Conservation (phyloP, 1,284 basidiomycete species). For the Gymnopus androsaceus region DNA sequence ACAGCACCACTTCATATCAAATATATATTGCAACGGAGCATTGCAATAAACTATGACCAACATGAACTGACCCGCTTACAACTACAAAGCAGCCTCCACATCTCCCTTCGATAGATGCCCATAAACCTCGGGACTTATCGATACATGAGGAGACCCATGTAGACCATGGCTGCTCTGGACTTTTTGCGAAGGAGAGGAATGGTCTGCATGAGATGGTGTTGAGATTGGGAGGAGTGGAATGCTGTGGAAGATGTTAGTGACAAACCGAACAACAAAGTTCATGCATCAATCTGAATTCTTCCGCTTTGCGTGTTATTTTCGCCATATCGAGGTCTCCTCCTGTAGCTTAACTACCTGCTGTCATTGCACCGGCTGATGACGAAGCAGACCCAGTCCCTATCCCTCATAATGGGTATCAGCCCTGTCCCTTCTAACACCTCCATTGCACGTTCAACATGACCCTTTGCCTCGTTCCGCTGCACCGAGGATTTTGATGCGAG, state of each 20-base stretch:
- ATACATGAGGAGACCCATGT: constrained; percentile 86
- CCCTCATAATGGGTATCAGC: constrained; percentile 77
- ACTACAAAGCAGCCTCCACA: constrained; percentile 72
- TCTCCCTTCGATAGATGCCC: constrained; percentile 80
- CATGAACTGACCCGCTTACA: background rate
- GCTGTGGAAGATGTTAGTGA: constrained; percentile 12
- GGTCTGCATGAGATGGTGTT: constrained; percentile 44
- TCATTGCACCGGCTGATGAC: no score
- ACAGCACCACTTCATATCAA: no score
- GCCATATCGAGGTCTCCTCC: constrained; percentile 58
- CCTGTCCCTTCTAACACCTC: constrained; percentile 91
- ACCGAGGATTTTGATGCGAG: constrained; percentile 83
- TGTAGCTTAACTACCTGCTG: no score
- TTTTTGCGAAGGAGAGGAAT: constrained; percentile 67
- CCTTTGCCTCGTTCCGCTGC: constrained; percentile 76
- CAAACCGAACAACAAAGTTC: constrained; percentile 43
- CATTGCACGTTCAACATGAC: constrained; percentile 69
- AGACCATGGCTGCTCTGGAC: constrained; percentile 81
- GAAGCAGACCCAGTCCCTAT: no score
- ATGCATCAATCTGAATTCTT: constrained; percentile 87
- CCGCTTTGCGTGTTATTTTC: constrained; percentile 84
- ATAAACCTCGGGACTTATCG: constrained; percentile 91
- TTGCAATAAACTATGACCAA: no score
- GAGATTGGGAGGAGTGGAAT: no score
- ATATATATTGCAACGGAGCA: no score